phyloP scores from a whole-genome alignment of 1,284 basidiomycete species.

The Austroboletus novae-zelandiae region DNA sequence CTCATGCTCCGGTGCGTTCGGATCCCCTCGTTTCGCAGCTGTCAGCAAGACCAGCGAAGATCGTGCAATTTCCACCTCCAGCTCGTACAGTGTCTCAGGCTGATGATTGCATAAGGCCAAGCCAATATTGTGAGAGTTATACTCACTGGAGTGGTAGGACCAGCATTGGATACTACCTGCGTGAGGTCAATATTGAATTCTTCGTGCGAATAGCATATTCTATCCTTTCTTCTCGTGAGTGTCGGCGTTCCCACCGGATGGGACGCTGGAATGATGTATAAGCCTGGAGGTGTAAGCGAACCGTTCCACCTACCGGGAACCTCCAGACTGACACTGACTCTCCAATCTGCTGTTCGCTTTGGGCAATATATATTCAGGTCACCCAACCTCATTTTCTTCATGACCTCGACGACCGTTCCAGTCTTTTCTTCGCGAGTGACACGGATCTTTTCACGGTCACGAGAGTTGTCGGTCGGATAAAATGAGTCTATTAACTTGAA shows the following conservation, averaged over 20 bases:
- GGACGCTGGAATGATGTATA: conserved; percentile 39
- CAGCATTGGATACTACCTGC: conserved; percentile 66
- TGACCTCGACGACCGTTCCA: conserved; percentile 59
- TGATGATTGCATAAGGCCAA: conserved; percentile 26
- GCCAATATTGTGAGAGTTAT: not conserved
- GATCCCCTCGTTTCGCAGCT: conserved; percentile 58
- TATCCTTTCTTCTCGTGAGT: conserved; percentile 78
- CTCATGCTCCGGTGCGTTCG: conserved; percentile 55
- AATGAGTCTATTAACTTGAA: conserved; percentile 83
- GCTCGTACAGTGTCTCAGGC: conserved; percentile 65
- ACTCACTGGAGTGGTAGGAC: conserved; percentile 50
- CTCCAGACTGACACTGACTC: conserved; percentile 90
- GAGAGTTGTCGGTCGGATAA: conserved; percentile 51
- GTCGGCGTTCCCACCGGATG: conserved; percentile 60
- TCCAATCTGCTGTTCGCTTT: conserved; percentile 83
- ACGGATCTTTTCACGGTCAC: conserved; percentile 68
- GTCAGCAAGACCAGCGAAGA: conserved; percentile 57
- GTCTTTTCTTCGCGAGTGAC: conserved; percentile 84
- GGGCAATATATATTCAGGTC: conserved; percentile 89
- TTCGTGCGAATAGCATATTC: conserved; percentile 91
- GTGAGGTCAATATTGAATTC: conserved; percentile 93
- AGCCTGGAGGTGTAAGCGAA: conserved; percentile 18
- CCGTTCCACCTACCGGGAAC: conserved; percentile 52
- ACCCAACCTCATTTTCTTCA: conserved; percentile 81
- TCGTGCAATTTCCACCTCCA: conserved; percentile 70